A percentile compares a stretch with the other conserved stretches of the same genome.
Evolutionary conservation across 805 yeast species (phyloP).

Genomic region (Barnettozyma wickerhamii): DNA sequence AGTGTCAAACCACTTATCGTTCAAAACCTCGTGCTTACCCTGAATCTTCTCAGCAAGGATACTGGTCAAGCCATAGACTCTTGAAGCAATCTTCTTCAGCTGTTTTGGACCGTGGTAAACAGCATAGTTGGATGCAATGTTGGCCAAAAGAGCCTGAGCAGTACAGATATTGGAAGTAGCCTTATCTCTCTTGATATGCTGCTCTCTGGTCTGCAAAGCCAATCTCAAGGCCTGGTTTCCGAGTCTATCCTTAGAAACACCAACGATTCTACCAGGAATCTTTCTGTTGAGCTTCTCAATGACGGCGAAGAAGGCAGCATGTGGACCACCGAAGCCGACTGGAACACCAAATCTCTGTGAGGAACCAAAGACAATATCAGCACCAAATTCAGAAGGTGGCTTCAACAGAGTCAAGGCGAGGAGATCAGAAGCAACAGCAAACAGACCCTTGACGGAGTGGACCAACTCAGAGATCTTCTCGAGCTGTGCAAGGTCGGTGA

Average conservation of each 20-base stretch:
- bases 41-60: conserved; percentile 59
- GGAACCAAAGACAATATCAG: conserved; percentile 90
- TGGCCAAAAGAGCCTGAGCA: conserved; percentile 94
- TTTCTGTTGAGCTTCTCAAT: conserved; percentile 77
- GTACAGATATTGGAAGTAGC: conserved; percentile 98
- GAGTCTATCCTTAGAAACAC: conserved; percentile 85
- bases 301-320: conserved; percentile 95
- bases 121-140: conserved; percentile 92
- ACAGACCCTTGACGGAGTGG: conserved; percentile 68
- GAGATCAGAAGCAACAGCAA: conserved; percentile 87
- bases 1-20: conserved; percentile 81
- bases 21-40: conserved; percentile 45
- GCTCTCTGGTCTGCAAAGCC: conserved; percentile 97
- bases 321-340: conserved; percentile 98
- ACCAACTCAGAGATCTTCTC: conserved; percentile 54
- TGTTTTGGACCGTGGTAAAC: conserved; percentile 96
- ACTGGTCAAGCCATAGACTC: conserved; percentile 72
- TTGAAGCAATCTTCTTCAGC: conserved; percentile 66
- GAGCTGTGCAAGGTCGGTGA: conserved; percentile 46
- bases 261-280: conserved; percentile 95
- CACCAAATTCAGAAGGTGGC: conserved; percentile 83
- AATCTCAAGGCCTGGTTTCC: conserved; percentile 87
- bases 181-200: conserved; percentile 94
- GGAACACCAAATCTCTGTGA: conserved; percentile 98
- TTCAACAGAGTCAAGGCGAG: conserved; percentile 81